phyloP scores from a whole-genome alignment of 2,329 filamentous ascomycete genomes.

The Furcasterigmium furcatum region DNA sequence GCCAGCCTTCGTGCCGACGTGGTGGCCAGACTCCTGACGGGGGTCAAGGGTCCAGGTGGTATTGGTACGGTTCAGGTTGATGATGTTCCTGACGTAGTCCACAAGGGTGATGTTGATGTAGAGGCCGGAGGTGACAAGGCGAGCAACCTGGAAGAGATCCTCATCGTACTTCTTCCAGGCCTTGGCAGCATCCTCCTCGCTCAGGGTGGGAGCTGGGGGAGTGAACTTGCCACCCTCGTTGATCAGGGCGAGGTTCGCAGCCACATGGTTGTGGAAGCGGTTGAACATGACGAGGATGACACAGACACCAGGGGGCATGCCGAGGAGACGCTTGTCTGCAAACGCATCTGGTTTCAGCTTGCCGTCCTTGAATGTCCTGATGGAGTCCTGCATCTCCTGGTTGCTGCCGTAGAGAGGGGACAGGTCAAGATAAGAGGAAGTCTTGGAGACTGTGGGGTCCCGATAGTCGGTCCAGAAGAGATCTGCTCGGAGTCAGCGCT shows the following conservation, averaged over 20 bases:
- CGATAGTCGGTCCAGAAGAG: slow-evolving; percentile 67
- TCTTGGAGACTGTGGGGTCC: slow-evolving; percentile 60
- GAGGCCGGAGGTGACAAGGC: slow-evolving; percentile 69
- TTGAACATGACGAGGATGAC: slow-evolving; percentile 76
- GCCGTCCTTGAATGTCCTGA: slow-evolving; percentile 69
- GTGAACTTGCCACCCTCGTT: slow-evolving; percentile 81
- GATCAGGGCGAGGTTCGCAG: slow-evolving; percentile 74
- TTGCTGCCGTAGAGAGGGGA: slow-evolving; percentile 70
- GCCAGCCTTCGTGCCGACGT: slow-evolving; percentile 48
- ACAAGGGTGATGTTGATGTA: slow-evolving; percentile 77
- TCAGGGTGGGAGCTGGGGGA: slow-evolving; percentile 50
- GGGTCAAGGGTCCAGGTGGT: slow-evolving; percentile 71
- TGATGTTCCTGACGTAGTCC: slow-evolving; percentile 76
- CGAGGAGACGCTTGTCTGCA: slow-evolving; percentile 66
- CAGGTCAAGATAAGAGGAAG: slow-evolving; percentile 70
- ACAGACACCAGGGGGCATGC: slow-evolving; percentile 69
- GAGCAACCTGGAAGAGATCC: slow-evolving; percentile 75
- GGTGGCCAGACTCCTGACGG: slow-evolving; percentile 61
- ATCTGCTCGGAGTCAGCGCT: too few relatives aligned
- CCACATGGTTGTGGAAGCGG: slow-evolving; percentile 84
- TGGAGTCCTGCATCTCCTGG: slow-evolving; percentile 60
- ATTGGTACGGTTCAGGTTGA: slow-evolving; percentile 68
- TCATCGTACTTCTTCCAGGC: slow-evolving; percentile 71
- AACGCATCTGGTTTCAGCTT: slow-evolving; percentile 71
- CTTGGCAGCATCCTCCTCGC: slow-evolving; percentile 43